Conservation (phyloP, 1,139 yeast species). For the Kodamaea plutei region DNA sequence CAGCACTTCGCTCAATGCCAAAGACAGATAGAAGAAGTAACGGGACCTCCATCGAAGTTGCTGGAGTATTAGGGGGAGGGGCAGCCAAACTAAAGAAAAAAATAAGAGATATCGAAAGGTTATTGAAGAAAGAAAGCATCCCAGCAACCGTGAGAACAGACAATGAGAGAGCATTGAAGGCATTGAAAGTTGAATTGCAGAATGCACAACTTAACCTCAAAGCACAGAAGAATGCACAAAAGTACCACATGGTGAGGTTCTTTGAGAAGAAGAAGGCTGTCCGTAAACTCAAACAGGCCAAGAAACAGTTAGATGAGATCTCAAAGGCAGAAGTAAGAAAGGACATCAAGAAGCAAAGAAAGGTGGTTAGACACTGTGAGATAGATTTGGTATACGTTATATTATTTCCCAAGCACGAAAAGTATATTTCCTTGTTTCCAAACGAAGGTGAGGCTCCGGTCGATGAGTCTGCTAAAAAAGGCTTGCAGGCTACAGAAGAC, state of each 20-base stretch:
- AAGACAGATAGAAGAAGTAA: conserved; percentile 13
- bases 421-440: conserved; percentile 78
- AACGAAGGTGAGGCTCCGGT: conserved; percentile 24
- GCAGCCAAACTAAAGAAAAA: conserved; percentile 68
- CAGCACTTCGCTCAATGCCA: no score
- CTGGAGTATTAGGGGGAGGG: conserved; percentile 33
- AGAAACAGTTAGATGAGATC: conserved; percentile 42
- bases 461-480: conserved; percentile 39
- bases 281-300: conserved; percentile 64
- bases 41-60: conserved; percentile 22
- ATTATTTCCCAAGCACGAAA: conserved; percentile 73
- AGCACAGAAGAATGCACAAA: conserved; percentile 60
- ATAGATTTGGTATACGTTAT: conserved; percentile 74
- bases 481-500: conserved; percentile 45
- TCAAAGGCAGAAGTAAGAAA: conserved; percentile 43
- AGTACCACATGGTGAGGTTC: conserved; percentile 91
- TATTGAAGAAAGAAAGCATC: conserved; percentile 55
- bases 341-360: conserved; percentile 49
- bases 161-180: conserved; percentile 81
- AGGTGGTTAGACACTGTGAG: conserved; percentile 54
- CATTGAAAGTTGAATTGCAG: conserved; percentile 62
- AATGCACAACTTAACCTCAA: conserved; percentile 47
- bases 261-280: conserved; percentile 87
- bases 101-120: conserved; percentile 79
- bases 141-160: conserved; percentile 77